phyloP scores from a whole-genome alignment of 495 filamentous ascomycete species.

The Extremus antarcticus region DNA sequence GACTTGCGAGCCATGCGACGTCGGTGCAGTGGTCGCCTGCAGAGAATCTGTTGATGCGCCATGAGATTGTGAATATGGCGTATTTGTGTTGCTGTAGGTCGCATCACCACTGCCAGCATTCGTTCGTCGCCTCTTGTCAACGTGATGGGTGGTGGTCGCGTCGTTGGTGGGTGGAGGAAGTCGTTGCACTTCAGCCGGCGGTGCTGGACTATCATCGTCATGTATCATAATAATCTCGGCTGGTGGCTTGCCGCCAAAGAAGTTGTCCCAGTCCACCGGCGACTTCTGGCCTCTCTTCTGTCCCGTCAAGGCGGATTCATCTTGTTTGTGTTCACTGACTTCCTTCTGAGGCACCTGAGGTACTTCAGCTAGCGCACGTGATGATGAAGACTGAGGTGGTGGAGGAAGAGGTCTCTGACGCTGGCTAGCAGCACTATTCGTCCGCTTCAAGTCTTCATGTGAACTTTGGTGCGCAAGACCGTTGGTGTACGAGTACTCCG shows the following conservation, averaged over 20 bases:
- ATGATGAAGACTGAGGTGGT: neutral
- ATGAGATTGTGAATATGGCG: slow-evolving; percentile 17
- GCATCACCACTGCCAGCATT: slow-evolving; percentile 9
- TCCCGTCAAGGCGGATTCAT: neutral
- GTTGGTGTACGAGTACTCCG: slow-evolving; percentile 8
- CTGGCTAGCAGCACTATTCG: slow-evolving; percentile 5
- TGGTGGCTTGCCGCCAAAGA: slow-evolving; percentile 14
- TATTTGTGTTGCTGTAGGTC: slow-evolving; percentile 17
- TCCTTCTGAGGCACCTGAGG: slow-evolving; percentile 5
- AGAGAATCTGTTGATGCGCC: slow-evolving; percentile 32
- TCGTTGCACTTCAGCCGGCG: neutral
- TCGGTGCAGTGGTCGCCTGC: slow-evolving; percentile 68
- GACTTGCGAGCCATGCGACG: slow-evolving; percentile 65
- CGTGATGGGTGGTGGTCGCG: slow-evolving; percentile 4
- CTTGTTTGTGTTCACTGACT: neutral
- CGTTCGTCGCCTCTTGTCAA: slow-evolving; percentile 14
- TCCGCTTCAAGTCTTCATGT: slow-evolving; percentile 7
- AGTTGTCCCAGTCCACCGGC: slow-evolving; percentile 13
- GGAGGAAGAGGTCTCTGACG: slow-evolving; percentile 3
- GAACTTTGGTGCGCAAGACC: slow-evolving; percentile 1
- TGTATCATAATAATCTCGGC: slow-evolving; percentile 20
- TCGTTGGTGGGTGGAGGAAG: slow-evolving; percentile 9
- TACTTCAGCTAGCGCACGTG: slow-evolving; percentile 2
- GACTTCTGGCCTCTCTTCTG: slow-evolving; percentile 2
- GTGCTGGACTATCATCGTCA: slow-evolving; percentile 17